Evolutionary conservation across 1,284 basidiomycete species (phyloP).

Genomic region (Mycena citricolor): DNA sequence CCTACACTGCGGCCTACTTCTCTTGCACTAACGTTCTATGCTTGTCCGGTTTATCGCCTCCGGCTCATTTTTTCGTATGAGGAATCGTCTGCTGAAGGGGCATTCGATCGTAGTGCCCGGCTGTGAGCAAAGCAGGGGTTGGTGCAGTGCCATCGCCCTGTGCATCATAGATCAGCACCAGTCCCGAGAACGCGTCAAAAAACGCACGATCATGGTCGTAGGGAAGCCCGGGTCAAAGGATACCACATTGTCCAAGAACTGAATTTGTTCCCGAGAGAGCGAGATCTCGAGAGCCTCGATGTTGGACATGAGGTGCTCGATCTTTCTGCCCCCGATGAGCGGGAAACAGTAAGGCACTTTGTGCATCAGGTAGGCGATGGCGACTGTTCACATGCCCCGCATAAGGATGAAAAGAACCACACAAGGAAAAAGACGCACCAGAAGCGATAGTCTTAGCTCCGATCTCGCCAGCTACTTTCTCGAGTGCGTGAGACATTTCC

Average conservation of each 20-base stretch:
- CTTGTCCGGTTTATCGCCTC: no score
- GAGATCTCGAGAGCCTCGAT: conserved; percentile 45
- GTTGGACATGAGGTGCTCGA: conserved; percentile 48
- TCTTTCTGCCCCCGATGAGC: conserved; percentile 48
- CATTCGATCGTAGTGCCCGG: no score
- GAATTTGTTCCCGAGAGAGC: conserved; percentile 43
- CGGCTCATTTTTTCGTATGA: no score
- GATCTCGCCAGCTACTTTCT: conserved; percentile 46
- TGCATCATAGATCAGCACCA: no score
- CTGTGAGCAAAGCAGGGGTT: no score
- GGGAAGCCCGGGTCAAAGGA: conserved; percentile 48
- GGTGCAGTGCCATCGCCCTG: no score
- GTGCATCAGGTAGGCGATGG: conserved; percentile 49
- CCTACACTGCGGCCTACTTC: no score
- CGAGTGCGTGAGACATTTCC: conserved; percentile 40
- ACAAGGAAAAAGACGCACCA: conserved; percentile 30
- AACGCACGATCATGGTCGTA: conserved; percentile 36
- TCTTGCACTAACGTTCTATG: no score
- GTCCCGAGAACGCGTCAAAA: no score
- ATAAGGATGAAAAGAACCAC: conserved; percentile 1
- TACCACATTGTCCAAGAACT: conserved; percentile 38
- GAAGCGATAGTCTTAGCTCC: conserved; percentile 39
- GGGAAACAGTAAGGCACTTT: conserved; percentile 50
- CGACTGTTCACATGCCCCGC: conserved; percentile 28
- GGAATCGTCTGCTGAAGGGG: no score